Evolutionary conservation across 441 rosid species (phyloP), one percentile per base, ranked within the genome.

Genomic region (Corymbia citriodora): DNA sequence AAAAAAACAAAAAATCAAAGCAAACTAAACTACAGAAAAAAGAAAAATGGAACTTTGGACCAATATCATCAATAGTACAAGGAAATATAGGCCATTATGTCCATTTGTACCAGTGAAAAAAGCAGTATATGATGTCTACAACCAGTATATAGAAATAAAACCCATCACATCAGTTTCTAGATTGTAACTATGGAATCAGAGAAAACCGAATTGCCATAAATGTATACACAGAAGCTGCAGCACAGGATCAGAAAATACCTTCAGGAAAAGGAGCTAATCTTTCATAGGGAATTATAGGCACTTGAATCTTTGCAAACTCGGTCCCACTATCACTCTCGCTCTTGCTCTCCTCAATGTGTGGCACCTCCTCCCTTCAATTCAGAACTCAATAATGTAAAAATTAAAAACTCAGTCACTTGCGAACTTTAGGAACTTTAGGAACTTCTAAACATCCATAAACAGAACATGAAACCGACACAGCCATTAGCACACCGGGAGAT

Each of bases 221-320:
- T 40, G 52, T 40, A 74, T 23, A 45, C 17, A 45, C n/a, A 45
- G 57, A 70, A 33, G 48, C 65, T 25, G 89, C 52, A 52, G 49
- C n/a, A 52, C 55, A 25, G 52, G 79, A 70, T 33, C 11, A 48
- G 40, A 48, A 1, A 55, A 87, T 94, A 96, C 97, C 97, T 83
- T 89, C 87, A 88, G 94, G 89, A 65, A 92, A 48, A 87, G 93
- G 91, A 48, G 90, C 92, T 92, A 94, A 93, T 89, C 83, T 90
- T 61, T 93, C 92, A 89, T 94, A 94, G 87, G 95, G 96, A 93
- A 95, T 91, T 90, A 96, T 91, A 89, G 94, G 90, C 89, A 95
- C 91, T 92, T 93, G 94, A 91, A 90, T 92, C n/a, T 85, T 89
- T 88, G 91, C 91, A 87, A 89, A 45, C 90, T 90, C 50, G 48